Conservation (phyloP, 306 rosid genomes). For the Dryas alaskensis region DNA sequence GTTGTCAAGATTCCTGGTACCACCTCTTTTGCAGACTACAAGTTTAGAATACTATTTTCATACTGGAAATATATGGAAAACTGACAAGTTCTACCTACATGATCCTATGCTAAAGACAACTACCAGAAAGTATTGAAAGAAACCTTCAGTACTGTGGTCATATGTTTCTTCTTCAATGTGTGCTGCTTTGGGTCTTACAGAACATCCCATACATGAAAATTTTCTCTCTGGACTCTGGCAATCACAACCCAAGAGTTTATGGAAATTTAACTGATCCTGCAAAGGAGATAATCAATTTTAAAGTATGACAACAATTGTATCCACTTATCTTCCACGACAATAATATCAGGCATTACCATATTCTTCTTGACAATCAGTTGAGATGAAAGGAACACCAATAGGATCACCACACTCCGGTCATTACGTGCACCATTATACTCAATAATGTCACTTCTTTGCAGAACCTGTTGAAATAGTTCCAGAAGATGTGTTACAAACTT, state of each 20-base stretch:
- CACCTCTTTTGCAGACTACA: not conserved
- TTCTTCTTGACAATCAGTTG: slow-evolving; percentile 78
- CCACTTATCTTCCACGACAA: not conserved
- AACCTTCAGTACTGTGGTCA: slow-evolving; percentile 54
- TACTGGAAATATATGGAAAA: not conserved
- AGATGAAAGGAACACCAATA: slow-evolving; percentile 85
- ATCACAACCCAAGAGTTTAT: slow-evolving; percentile 63
- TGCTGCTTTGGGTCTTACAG: slow-evolving; percentile 36
- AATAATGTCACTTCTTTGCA: slow-evolving; percentile 88
- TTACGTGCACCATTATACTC: slow-evolving; percentile 67
- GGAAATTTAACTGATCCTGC: slow-evolving; percentile 81
- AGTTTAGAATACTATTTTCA: not conserved
- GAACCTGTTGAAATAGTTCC: slow-evolving; percentile 48
- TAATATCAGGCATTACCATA: slow-evolving; percentile 50
- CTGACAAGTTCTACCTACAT: not conserved
- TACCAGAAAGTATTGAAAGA: slow-evolving; percentile 21
- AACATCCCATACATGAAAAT: slow-evolving; percentile 40
- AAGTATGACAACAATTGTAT: slow-evolving; percentile 14
- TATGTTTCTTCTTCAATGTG: slow-evolving; percentile 37
- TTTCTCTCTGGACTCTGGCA: slow-evolving; percentile 50
- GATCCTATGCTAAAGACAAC: slow-evolving; percentile 8
- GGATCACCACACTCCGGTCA: slow-evolving; percentile 78
- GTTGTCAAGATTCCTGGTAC: not conserved
- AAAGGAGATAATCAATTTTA: slow-evolving; percentile 11
- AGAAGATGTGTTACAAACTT: not conserved